These are phyloP conservation scores for Macrophomina pseudophaseolina DNA, from an alignment of 2,329 filamentous ascomycete species.

Conservation along the genomic window DNA sequence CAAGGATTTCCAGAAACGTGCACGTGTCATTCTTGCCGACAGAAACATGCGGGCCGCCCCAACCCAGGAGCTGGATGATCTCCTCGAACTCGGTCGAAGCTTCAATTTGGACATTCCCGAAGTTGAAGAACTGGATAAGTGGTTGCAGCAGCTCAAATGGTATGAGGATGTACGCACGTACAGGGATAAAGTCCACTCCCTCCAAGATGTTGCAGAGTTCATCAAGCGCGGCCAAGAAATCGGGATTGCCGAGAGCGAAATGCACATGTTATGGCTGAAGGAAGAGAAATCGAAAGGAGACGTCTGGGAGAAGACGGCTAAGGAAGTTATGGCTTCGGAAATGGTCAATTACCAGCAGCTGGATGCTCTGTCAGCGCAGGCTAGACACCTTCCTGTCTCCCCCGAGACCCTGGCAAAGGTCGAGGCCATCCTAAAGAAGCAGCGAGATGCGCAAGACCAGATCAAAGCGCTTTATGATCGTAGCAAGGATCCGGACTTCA, in stretches of 20 bases:
- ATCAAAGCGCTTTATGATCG: constrained; percentile 82
- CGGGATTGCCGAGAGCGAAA: constrained; percentile 78
- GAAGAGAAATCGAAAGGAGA: constrained; percentile 79
- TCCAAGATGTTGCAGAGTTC: constrained; percentile 79
- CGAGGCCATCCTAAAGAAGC: constrained; percentile 92
- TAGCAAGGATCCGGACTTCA: constrained; percentile 75
- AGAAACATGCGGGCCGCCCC: constrained; percentile 29
- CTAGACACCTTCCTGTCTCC: constrained; percentile 78
- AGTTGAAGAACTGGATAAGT: constrained; percentile 77
- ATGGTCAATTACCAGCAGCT: constrained; percentile 92
- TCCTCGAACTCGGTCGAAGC: constrained; percentile 85
- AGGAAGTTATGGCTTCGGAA: constrained; percentile 90
- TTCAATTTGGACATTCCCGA: constrained; percentile 94
- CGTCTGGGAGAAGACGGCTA: constrained; percentile 90
- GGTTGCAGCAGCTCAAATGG: constrained; percentile 88
- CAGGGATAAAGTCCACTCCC: constrained; percentile 68
- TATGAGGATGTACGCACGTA: constrained; percentile 74
- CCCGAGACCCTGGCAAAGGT: constrained; percentile 79
- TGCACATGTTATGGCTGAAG: constrained; percentile 75
- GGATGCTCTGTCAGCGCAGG: constrained; percentile 87
- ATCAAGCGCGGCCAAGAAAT: constrained; percentile 79
- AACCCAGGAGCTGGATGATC: constrained; percentile 69
- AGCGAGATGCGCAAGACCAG: constrained; percentile 89
- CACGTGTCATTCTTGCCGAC: constrained; percentile 61
- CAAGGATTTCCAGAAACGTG: constrained; percentile 80